These are phyloP conservation scores for Trypanosoma vivax DNA, from an alignment of 208 protist species.

Conservation along the genomic window DNA sequence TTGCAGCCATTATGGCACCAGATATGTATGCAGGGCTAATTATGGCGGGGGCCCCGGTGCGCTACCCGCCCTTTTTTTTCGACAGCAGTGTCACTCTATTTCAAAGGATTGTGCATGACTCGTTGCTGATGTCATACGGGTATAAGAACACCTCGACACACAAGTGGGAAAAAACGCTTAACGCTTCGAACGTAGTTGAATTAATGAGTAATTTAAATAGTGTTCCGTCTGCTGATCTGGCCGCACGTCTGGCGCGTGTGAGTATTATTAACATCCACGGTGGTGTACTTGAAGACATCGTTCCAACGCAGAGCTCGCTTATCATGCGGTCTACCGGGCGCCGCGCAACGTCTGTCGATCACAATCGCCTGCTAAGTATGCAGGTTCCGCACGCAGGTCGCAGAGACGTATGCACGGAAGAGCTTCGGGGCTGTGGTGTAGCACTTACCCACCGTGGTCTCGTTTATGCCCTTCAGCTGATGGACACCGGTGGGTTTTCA, in stretches of 20 bases:
- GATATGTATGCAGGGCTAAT: constrained; percentile 60
- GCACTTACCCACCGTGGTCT: constrained; percentile 67
- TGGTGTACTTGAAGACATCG: constrained; percentile 63
- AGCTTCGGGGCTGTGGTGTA: constrained; percentile 51
- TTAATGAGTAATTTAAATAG: constrained; percentile 23
- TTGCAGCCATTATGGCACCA: constrained; percentile 49
- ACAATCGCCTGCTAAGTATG: neutral
- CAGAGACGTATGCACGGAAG: constrained; percentile 62
- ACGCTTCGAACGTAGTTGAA: neutral
- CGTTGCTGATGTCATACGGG: constrained; percentile 18
- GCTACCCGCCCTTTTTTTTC: constrained; percentile 67
- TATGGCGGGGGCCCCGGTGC: constrained; percentile 51
- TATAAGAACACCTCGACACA: neutral
- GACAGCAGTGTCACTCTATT: constrained; percentile 45
- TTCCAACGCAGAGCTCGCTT: constrained; percentile 46
- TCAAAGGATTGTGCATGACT: constrained; percentile 39
- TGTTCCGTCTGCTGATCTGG: constrained; percentile 23
- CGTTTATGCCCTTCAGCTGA: constrained; percentile 69
- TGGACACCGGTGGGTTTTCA: constrained; percentile 43
- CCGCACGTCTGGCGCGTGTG: constrained; percentile 28
- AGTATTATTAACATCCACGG: constrained; percentile 57
- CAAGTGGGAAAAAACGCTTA: constrained; percentile 3
- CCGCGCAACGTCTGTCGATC: constrained; percentile 3
- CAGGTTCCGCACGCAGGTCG: constrained; percentile 14
- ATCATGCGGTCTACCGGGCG: constrained; percentile 41